Base-by-base conservation (phyloP, 768 basidiomycete genomes). In the Udeniomyces megalosporus region DNA sequence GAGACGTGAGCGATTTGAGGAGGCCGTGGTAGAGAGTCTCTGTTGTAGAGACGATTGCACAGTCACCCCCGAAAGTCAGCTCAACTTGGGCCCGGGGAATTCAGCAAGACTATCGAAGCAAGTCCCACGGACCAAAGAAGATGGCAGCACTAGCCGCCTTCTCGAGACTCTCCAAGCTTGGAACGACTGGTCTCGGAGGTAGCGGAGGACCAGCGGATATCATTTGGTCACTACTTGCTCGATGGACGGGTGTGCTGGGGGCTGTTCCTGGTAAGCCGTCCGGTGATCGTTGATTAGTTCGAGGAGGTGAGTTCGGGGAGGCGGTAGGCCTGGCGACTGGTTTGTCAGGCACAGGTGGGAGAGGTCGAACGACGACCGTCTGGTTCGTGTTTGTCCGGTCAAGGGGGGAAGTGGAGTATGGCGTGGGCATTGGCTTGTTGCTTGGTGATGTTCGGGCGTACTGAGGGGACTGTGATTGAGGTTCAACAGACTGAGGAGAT, bases 71-170 rank as follows among this genome's bases (percentile, higher is more conserved):
- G 22, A n/a, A 10, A 22, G 15, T 17, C 0, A 32, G 22, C 29
- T 29, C 4, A 20, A n/a, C 8, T 3, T 10, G 24, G 15, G 15
- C 24, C 29, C 17, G 56, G n/a, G 5, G 4, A 8, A 6, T 1
- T 22, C 22, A 14, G 58, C 8, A 34, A 20, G 24, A 12, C 3
- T 10, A 26, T 49, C 5, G 14, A 12, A 11, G 22, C 24, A 46
- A 42, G 3, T 15, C 3, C 17, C 17, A 38, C 53, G 1, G 1
- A 60, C 58, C 74, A 54, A 97, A 95, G 79, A 83, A 95, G 75
- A 96, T 88, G 71, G 86, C 82, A 45, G 86, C 83, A 35, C 91
- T 84, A 62, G 90, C 88, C 55, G 91, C 88, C 73, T 86, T 91
- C 74, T 99, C 92, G 70, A 96, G 78, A 32, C 93, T 95, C 47